phyloP scores from a whole-genome alignment of 148 eudicot genomes.

The Chenopodium album region DNA sequence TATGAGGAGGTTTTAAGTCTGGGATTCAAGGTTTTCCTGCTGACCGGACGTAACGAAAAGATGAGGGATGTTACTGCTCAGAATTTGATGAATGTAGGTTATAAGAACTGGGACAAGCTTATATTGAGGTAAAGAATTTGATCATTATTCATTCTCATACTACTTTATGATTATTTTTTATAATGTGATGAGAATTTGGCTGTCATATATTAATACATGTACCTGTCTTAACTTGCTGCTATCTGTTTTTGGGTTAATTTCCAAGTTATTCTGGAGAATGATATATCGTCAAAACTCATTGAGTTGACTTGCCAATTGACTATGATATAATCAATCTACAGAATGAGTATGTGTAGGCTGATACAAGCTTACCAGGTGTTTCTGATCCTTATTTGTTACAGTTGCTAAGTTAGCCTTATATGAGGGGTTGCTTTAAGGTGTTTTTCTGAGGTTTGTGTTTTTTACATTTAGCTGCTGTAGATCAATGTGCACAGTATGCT shows the following conservation, averaged over 20 bases:
- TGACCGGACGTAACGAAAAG: conserved; percentile 74
- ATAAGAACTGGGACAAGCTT: conserved; percentile 71
- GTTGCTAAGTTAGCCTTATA: too few species aligned
- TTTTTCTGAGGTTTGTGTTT: too few species aligned
- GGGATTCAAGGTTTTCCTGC: conserved; percentile 72
- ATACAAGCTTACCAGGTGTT: too few species aligned
- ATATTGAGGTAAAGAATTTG: conserved; percentile 59
- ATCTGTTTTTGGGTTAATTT: background rate
- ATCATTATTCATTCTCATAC: background rate
- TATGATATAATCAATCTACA: background rate
- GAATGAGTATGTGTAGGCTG: background rate
- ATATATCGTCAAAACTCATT: background rate
- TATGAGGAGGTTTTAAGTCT: conserved; percentile 64
- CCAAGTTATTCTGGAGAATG: background rate
- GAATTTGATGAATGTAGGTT: conserved; percentile 72
- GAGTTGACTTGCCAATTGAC: too few species aligned
- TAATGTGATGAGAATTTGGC: background rate
- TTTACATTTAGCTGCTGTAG: background rate
- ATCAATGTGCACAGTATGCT: too few species aligned
- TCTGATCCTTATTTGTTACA: too few species aligned
- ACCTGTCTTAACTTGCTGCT: background rate
- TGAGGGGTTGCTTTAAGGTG: too few species aligned
- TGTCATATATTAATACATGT: background rate
- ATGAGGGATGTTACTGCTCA: conserved; percentile 60
- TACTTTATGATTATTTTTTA: background rate